A percentile compares a stretch with the other conserved stretches of the same genome.
Conservation (phyloP, 257 asterid species). For the Eustoma russellianum region DNA sequence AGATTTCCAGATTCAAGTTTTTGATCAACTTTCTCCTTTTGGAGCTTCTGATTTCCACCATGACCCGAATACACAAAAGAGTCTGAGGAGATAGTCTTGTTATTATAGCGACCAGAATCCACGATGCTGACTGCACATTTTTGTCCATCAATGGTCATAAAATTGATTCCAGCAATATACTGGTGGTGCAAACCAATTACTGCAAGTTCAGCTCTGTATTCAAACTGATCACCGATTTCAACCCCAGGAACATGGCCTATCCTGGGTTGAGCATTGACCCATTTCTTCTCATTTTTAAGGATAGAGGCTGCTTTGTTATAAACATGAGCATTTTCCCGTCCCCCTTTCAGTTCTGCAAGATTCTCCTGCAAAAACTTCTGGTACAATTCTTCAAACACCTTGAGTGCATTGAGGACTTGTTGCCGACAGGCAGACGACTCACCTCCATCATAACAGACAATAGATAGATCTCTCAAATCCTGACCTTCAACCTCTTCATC, state of each 20-base stretch:
- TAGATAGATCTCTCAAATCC: not conserved
- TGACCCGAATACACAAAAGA: slow-evolving; percentile 33
- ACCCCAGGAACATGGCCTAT: slow-evolving; percentile 33
- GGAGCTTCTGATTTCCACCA: slow-evolving; percentile 20
- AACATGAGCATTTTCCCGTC: not conserved
- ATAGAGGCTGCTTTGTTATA: slow-evolving; percentile 4
- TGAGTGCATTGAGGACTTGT: slow-evolving; percentile 3
- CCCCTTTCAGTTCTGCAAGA: not conserved
- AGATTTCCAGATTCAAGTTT: slow-evolving; percentile 26
- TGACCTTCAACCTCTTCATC: not conserved
- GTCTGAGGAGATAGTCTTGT: slow-evolving; percentile 11
- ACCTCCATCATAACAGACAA: slow-evolving; percentile 8
- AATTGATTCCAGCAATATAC: slow-evolving; percentile 20
- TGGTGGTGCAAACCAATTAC: slow-evolving; percentile 26
- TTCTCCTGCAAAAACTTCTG: not conserved
- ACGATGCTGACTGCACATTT: slow-evolving; percentile 24
- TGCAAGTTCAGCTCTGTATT: slow-evolving; percentile 23
- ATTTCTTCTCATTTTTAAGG: slow-evolving; percentile 5
- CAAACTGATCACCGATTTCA: slow-evolving; percentile 20
- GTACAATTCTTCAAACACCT: slow-evolving; percentile 1
- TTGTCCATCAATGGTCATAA: not conserved
- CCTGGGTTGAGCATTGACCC: slow-evolving; percentile 2
- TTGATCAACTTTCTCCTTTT: slow-evolving; percentile 18
- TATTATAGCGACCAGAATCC: slow-evolving; percentile 27
- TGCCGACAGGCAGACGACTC: not conserved